A percentile compares a stretch with the other conserved stretches of the same genome.
Conservation (phyloP, 2,329 filamentous ascomycete genomes). For the Curvularia spicifera region DNA sequence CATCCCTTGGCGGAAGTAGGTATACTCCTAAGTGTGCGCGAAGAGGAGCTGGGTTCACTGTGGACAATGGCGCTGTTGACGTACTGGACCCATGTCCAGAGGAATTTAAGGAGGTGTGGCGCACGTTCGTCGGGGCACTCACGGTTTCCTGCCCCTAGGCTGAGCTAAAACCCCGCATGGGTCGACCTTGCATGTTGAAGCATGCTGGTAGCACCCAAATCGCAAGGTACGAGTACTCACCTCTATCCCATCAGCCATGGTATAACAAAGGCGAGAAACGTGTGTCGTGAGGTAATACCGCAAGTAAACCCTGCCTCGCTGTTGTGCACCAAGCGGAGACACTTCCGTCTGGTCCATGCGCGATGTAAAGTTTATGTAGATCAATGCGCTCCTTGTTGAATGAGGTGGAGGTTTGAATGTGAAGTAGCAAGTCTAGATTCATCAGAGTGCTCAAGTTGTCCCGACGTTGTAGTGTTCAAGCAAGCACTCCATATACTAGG, state of each 20-base stretch:
- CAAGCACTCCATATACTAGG: constrained; percentile 1
- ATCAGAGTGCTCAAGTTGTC: neutral
- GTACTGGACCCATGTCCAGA: neutral
- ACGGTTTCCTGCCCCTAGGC: neutral
- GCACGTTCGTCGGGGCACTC: neutral
- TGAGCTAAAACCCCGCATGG: constrained; percentile 8
- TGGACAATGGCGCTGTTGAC: constrained; percentile 1
- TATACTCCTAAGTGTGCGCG: neutral
- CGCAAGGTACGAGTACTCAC: constrained; percentile 15
- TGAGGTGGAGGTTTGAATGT: neutral
- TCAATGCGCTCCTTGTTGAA: neutral
- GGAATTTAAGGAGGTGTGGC: neutral
- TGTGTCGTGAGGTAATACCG: constrained; percentile 8
- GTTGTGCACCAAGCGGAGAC: constrained; percentile 2
- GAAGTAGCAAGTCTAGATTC: neutral
- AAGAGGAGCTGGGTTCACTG: neutral
- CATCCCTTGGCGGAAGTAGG: neutral
- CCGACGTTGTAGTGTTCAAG: constrained; percentile 1
- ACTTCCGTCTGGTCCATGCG: neutral
- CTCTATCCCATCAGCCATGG: constrained; percentile 2
- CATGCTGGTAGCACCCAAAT: constrained; percentile 11
- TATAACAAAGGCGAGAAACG: constrained; percentile 1
- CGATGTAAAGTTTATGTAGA: neutral
- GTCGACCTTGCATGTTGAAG: constrained; percentile 8
- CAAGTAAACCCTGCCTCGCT: constrained; percentile 4